Evolutionary conservation across 192 early-diverging fungal species (phyloP).

Genomic region (Coemansia erecta): DNA sequence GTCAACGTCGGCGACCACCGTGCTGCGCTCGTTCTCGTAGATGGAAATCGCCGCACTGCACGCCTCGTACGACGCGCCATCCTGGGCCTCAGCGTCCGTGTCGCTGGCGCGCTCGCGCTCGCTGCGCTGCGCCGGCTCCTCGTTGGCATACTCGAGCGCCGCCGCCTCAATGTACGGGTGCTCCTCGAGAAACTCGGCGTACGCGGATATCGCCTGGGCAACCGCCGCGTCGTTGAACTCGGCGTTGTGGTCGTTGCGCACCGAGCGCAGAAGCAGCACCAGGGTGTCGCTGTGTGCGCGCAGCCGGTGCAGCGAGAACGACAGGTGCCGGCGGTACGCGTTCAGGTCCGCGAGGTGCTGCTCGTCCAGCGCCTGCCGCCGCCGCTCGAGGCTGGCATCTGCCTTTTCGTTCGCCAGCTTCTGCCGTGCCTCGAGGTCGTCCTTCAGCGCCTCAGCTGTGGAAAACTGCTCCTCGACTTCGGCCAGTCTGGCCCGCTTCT

Average conservation of each 20-base stretch:
- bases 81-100: constrained; percentile 20
- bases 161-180: constrained; percentile 43
- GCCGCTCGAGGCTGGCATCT: constrained; percentile 13
- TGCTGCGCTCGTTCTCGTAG: constrained; percentile 26
- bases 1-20: constrained; percentile 20
- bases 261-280: constrained; percentile 27
- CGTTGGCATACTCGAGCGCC: constrained; percentile 34
- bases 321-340: constrained; percentile 24
- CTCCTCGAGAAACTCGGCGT: constrained; percentile 57
- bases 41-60: constrained; percentile 22
- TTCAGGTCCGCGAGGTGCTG: constrained; percentile 18
- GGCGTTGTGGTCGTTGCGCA: constrained; percentile 67
- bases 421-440: constrained; percentile 30
- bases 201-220: constrained; percentile 57
- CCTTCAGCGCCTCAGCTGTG: constrained; percentile 30
- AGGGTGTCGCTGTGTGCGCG: constrained; percentile 33
- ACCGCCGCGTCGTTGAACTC: constrained; percentile 75
- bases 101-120: constrained; percentile 33
- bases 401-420: background rate
- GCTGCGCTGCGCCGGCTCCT: constrained; percentile 21
- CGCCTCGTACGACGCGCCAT: constrained; percentile 29
- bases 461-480: constrained; percentile 15
- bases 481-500: constrained; percentile 11
- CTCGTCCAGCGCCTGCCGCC: constrained; percentile 37
- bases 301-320: constrained; percentile 18